Percentiles rank a stretch among this genome's conserved stretches.
Conservation (phyloP, 2,329 filamentous ascomycete genomes). For the Gyromitra esculenta region DNA sequence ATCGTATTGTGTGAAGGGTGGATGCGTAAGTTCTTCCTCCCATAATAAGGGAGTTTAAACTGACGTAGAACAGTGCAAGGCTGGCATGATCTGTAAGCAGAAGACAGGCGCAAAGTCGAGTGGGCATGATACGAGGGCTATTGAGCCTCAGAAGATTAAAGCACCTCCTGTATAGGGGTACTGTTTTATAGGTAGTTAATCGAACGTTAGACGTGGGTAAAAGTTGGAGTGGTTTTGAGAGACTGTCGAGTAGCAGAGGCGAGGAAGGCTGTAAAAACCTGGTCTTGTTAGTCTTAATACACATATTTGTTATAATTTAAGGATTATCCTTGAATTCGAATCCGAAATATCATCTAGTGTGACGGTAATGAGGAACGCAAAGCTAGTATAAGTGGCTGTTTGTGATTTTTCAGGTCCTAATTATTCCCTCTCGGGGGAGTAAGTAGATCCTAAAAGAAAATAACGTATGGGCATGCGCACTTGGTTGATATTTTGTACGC, state of each 20-base stretch:
- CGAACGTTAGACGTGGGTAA: not conserved
- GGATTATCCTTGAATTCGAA: not conserved
- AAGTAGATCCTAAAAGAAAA: not conserved
- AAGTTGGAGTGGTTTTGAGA: not conserved
- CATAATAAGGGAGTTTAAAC: not conserved
- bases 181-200: not conserved
- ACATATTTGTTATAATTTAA: not conserved
- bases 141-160: slow-evolving; percentile 43
- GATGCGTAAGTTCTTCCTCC: slow-evolving; percentile 36
- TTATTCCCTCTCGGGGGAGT: not conserved
- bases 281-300: not conserved
- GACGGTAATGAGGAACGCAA: no score
- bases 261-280: not conserved
- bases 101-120: slow-evolving; percentile 43
- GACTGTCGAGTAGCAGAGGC: not conserved
- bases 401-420: no score
- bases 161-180: slow-evolving; percentile 22
- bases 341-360: no score
- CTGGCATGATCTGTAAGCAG: slow-evolving; percentile 40
- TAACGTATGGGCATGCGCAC: no score
- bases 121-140: slow-evolving; percentile 35
- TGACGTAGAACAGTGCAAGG: slow-evolving; percentile 37
- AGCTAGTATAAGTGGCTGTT: not conserved
- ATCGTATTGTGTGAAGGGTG: slow-evolving; percentile 47
- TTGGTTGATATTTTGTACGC: no score